phyloP scores from a whole-genome alignment of 306 rosid genomes.

The Pyrus pyrifolia region DNA sequence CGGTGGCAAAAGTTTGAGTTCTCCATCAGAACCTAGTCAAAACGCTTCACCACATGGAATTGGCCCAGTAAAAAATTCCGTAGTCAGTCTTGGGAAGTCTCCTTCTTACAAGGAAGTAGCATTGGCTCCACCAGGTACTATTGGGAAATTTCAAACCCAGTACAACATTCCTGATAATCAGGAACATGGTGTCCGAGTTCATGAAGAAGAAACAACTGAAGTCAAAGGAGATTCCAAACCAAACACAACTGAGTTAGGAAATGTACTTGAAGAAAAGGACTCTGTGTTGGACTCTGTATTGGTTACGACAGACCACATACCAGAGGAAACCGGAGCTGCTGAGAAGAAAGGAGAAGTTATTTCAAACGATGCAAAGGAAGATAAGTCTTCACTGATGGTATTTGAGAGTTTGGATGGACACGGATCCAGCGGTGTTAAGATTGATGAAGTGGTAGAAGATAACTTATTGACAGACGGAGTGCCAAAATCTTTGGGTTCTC shows the following conservation, averaged over 20 bases:
- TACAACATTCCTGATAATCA: conserved; percentile 27
- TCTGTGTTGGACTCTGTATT: conserved; percentile 25
- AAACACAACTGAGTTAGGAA: conserved; percentile 26
- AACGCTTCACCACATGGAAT: conserved; percentile 30
- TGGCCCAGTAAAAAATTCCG: conserved; percentile 48
- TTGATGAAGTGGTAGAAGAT: conserved; percentile 34
- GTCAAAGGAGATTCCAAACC: conserved; percentile 29
- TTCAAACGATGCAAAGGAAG: conserved; percentile 25
- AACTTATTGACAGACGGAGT: conserved; percentile 23
- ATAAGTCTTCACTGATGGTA: conserved; percentile 21
- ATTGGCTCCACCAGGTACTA: conserved; percentile 92
- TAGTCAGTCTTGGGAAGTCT: conserved; percentile 79
- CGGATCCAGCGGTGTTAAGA: conserved; percentile 33
- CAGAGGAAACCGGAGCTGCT: conserved; percentile 35
- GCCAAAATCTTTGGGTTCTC: conserved; percentile 32
- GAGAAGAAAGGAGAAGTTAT: conserved; percentile 46
- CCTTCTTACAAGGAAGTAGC: conserved; percentile 99
- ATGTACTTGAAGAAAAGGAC: conserved; percentile 33
- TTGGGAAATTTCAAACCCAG: conserved; percentile 62
- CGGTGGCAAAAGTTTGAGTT: conserved; percentile 28
- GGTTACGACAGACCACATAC: conserved; percentile 30
- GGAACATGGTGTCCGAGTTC: conserved; percentile 32
- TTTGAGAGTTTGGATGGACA: conserved; percentile 34
- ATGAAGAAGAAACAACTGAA: conserved; percentile 38
- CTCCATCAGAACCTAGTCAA: conserved; percentile 42